Evolutionary conservation across 768 basidiomycete species (phyloP).

Genomic region (Dioszegia aurantiaca): DNA sequence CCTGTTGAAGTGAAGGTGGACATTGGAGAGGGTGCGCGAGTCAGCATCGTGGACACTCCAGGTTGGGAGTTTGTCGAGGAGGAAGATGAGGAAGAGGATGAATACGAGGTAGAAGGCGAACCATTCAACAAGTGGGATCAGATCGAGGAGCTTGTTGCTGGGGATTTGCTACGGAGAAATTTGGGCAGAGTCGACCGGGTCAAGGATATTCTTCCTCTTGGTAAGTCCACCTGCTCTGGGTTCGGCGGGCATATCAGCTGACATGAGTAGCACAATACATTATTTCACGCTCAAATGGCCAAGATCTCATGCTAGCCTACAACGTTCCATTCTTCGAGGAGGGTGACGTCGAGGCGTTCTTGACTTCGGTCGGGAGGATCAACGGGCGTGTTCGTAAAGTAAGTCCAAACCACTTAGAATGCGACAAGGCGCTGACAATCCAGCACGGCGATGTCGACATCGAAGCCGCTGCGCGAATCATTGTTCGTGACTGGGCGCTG

Average conservation of each 20-base stretch:
- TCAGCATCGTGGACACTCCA: constrained; percentile 81
- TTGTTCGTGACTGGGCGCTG: constrained; percentile 80
- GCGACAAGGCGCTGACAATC: not conserved
- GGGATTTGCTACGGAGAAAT: constrained; percentile 74
- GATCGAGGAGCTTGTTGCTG: constrained; percentile 52
- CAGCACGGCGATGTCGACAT: constrained; percentile 73
- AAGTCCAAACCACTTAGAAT: constrained; percentile 23
- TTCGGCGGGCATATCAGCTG: not conserved
- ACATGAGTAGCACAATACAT: constrained; percentile 61
- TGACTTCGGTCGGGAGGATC: constrained; percentile 71
- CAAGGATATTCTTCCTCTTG: constrained; percentile 70
- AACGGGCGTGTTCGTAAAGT: constrained; percentile 77
- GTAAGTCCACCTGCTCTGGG: constrained; percentile 57
- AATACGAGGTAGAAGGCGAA: constrained; percentile 42
- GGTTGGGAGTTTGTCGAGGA: constrained; percentile 63
- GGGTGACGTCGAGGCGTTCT: constrained; percentile 69
- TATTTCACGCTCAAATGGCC: constrained; percentile 64
- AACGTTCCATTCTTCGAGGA: constrained; percentile 72
- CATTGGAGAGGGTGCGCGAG: constrained; percentile 57
- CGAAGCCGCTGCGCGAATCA: constrained; percentile 68
- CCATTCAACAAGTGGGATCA: constrained; percentile 51
- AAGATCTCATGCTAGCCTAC: constrained; percentile 89
- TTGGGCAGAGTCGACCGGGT: constrained; percentile 78
- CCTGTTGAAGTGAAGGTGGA: constrained; percentile 63
- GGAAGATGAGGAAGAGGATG: constrained; percentile 50